Evolutionary conservation across 257 asterid genomes (phyloP).

Genomic region (Solanum chmielewskii): DNA sequence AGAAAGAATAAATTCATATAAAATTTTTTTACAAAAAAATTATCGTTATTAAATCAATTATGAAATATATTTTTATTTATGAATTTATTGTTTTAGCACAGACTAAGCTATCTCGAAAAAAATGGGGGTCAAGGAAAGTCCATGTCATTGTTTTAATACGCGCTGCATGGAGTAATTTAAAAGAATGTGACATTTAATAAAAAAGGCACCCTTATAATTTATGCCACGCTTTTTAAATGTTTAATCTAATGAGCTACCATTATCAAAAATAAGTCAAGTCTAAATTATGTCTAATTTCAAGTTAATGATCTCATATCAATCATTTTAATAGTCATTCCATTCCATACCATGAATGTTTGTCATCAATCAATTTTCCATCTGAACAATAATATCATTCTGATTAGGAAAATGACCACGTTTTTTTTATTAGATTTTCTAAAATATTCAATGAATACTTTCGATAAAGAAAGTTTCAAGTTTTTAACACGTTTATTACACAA

Average conservation of each 20-base stretch:
- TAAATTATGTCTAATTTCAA: not conserved
- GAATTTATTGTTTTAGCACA: not conserved
- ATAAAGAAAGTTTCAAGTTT: not conserved
- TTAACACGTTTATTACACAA: not conserved
- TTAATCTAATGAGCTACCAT: not conserved
- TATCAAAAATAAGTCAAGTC: not conserved
- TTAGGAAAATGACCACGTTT: not conserved
- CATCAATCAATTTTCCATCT: not conserved
- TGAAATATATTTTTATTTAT: not conserved
- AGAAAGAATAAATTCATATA: not conserved
- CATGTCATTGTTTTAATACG: not conserved
- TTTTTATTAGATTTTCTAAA: not conserved
- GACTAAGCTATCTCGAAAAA: not conserved
- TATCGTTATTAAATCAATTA: not conserved
- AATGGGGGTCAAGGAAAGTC: not conserved
- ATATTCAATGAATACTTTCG: not conserved
- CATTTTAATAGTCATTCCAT: not conserved
- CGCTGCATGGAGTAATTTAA: not conserved
- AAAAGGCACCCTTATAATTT: not conserved
- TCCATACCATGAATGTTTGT: not conserved
- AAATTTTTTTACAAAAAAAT: accelerated
- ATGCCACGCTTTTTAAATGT: not conserved
- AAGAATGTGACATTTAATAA: not conserved
- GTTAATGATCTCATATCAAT: not conserved
- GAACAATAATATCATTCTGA: not conserved